Evolutionary conservation across 2,329 filamentous ascomycete species (phyloP).

Genomic region (Colletotrichum horii): DNA sequence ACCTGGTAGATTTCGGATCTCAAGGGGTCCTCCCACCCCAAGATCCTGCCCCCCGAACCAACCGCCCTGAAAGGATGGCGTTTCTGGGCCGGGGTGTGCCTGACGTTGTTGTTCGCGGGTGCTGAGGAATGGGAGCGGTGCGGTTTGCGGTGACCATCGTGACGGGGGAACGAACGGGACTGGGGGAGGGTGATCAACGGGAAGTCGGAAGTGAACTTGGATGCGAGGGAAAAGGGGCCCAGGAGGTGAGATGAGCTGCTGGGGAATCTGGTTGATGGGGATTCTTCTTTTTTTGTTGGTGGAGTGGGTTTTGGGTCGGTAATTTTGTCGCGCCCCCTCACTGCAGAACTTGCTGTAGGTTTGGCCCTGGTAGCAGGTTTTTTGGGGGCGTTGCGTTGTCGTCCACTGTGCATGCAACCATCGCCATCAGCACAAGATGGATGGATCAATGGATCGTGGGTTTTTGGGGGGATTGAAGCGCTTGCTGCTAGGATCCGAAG

Average conservation of each 20-base stretch:
- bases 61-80: not conserved
- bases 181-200: not conserved
- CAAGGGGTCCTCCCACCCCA: not conserved
- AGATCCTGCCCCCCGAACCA: not conserved
- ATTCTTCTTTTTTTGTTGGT: not conserved
- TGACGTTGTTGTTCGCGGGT: not conserved
- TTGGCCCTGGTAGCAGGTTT: not conserved
- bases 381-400: not conserved
- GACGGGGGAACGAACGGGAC: not conserved
- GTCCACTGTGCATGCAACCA: not conserved
- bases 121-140: not conserved
- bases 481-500: not conserved
- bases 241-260: not conserved
- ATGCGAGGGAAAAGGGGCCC: not conserved
- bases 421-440: not conserved
- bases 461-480: not conserved
- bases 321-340: not conserved
- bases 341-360: not conserved
- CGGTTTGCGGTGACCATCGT: not conserved
- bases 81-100: not conserved
- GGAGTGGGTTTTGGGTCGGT: not conserved
- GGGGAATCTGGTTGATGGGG: not conserved
- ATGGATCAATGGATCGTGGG: not conserved
- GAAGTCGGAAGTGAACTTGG: not conserved
- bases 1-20: not conserved